Base-by-base conservation (phyloP, 805 yeast genomes). In the Scheffersomyces coipomensis region DNA sequence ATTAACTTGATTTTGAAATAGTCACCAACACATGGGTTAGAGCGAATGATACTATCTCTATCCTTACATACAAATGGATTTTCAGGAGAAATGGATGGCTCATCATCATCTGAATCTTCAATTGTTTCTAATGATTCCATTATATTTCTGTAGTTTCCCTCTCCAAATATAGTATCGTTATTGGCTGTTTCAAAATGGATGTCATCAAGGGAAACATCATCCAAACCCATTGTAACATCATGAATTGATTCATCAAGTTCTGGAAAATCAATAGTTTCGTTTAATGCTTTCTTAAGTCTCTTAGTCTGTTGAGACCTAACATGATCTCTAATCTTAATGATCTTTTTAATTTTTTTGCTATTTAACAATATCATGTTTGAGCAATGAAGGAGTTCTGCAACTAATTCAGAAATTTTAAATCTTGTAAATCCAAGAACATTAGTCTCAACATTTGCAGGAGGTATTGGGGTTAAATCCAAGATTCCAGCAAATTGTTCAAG, bases 361-460 rank as follows among this genome's bases (percentile, higher is more conserved):
- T 91, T 93, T 48, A 93, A 74, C 15, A 89, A 71, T 0, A 85
- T 88, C 98, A 93, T 93, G 64, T 93, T 93, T n/a, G 97, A 88
- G 57, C 99, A 93, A 62, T 93, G 99, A 40, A 93, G 72, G 29
- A 93, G 71, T 55, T 93, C 99, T 0, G 99, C 99, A 35, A 93
- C 79, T 37, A 93, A 68, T 63, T 93, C 99, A 44, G 96, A 83
- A 18, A 93, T 78, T 55, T 89, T 87, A 64, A 93, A 90, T 47
- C 90, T 75, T 52, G 90, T 95, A 59, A 91, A 88, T 0, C 99
- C 99, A 17, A 93, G 66, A 1, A 93, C 89, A 52, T 54, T 41
- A 4, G 46, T 27, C 13, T 40, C 35, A 11, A 41, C 43, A 17
- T 44, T 38, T 3, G 43, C 31, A 1, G 60, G 61, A 9, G 53